Evolutionary conservation across 2,329 filamentous ascomycete species (phyloP).

Genomic region (Fusarium chlamydosporum): DNA sequence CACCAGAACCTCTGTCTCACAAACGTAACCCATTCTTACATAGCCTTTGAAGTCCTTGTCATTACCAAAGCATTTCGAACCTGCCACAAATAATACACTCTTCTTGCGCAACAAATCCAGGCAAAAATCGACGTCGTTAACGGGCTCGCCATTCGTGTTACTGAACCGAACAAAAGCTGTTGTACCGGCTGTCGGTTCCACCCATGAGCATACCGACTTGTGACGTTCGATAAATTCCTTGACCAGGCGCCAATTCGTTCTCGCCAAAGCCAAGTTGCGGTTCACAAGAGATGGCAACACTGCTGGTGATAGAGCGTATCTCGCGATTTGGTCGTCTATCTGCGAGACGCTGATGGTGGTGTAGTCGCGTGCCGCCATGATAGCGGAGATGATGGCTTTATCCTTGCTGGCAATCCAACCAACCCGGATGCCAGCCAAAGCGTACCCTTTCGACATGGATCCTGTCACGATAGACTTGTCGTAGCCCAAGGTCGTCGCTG

Average conservation of each 20-base stretch:
- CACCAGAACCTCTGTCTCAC: slow-evolving; percentile 76
- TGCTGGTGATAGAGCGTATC: slow-evolving; percentile 74
- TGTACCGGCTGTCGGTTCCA: slow-evolving; percentile 82
- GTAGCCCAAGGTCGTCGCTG: slow-evolving; percentile 78
- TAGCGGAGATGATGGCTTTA: slow-evolving; percentile 70
- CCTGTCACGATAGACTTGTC: slow-evolving; percentile 79
- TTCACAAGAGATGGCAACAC: slow-evolving; percentile 61
- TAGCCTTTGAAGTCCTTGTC: slow-evolving; percentile 78
- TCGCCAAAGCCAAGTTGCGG: slow-evolving; percentile 74
- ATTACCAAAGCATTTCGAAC: slow-evolving; percentile 78
- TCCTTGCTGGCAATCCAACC: slow-evolving; percentile 85
- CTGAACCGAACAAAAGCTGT: slow-evolving; percentile 82
- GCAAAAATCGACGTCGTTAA: slow-evolving; percentile 82
- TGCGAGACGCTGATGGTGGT: slow-evolving; percentile 89
- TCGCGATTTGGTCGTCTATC: slow-evolving; percentile 83
- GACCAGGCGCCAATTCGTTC: slow-evolving; percentile 75
- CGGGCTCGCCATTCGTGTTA: slow-evolving; percentile 68
- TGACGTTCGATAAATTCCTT: slow-evolving; percentile 77
- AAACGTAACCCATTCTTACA: slow-evolving; percentile 83
- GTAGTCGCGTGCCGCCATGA: slow-evolving; percentile 80
- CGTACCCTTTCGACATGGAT: slow-evolving; percentile 88
- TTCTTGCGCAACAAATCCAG: slow-evolving; percentile 75
- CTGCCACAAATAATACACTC: slow-evolving; percentile 82
- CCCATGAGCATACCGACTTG: slow-evolving; percentile 75
- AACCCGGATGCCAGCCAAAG: slow-evolving; percentile 82